Conservation (phyloP, 306 rosid species). For the Castanopsis chinensis region DNA sequence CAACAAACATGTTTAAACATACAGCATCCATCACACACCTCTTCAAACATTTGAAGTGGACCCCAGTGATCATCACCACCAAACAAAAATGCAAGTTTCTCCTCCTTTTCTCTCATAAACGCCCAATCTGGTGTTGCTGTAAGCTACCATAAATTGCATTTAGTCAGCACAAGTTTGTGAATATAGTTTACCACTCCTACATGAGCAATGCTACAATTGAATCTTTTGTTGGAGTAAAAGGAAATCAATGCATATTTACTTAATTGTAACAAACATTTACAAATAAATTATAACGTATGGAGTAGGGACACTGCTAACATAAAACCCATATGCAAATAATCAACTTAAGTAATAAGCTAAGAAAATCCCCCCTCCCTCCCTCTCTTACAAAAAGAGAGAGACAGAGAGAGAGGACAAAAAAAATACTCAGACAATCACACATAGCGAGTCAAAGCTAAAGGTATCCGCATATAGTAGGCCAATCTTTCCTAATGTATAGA, state of each 20-base stretch:
- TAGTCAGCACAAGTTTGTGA: slow-evolving; percentile 35
- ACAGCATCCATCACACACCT: slow-evolving; percentile 42
- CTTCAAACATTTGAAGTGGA: slow-evolving; percentile 76
- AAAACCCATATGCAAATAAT: background rate
- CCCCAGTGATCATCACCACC: slow-evolving; percentile 93
- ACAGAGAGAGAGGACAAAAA: background rate
- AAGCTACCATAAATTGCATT: slow-evolving; percentile 48
- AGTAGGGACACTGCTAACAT: background rate
- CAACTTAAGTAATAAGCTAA: background rate
- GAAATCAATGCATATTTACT: background rate
- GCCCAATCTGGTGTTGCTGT: slow-evolving; percentile 82
- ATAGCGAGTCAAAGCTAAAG: background rate
- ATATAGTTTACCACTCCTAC: slow-evolving; percentile 12
- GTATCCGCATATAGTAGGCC: background rate
- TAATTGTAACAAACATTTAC: background rate
- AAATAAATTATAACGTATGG: background rate
- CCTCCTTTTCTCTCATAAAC: slow-evolving; percentile 61
- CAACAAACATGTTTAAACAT: background rate
- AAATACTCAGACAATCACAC: background rate
- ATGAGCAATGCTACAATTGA: background rate
- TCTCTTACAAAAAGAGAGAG: accelerated
- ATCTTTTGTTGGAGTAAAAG: background rate
- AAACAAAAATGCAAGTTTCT: slow-evolving; percentile 68
- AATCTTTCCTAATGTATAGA: background rate
- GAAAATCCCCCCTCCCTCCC: background rate